Evolutionary conservation across 2,329 filamentous ascomycete genomes (phyloP).

Genomic region (Podosphaera aphanis): DNA sequence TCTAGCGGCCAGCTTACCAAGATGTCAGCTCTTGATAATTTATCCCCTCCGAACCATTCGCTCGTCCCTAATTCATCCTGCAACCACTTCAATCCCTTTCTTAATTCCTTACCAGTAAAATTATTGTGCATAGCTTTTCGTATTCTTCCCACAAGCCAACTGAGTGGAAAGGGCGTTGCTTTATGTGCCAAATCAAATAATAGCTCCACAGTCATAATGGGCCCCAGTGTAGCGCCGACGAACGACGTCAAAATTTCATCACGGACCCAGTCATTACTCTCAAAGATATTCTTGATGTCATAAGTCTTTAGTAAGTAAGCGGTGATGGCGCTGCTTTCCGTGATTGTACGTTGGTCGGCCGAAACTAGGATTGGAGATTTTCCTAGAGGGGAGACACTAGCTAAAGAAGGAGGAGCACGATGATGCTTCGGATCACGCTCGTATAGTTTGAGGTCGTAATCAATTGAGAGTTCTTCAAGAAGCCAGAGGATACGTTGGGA

Average conservation of each 20-base stretch:
- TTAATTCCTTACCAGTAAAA: constrained; percentile 9
- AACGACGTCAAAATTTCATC: constrained; percentile 15
- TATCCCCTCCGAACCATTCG: constrained; percentile 15
- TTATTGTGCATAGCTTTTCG: constrained; percentile 5
- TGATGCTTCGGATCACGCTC: constrained; percentile 29
- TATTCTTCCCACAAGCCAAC: constrained; percentile 6
- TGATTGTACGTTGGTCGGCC: constrained; percentile 11
- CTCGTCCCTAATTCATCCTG: constrained; percentile 10
- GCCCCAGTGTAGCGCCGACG: constrained; percentile 11
- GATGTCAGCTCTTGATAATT: constrained; percentile 16
- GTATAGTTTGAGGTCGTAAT: constrained; percentile 59
- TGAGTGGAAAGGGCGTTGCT: constrained; percentile 11
- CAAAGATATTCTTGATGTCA: constrained; percentile 13
- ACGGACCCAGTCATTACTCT: constrained; percentile 11
- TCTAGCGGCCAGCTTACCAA: constrained; percentile 17
- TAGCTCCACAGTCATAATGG: constrained; percentile 9
- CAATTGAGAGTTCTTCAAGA: constrained; percentile 42
- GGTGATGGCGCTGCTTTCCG: constrained; percentile 15
- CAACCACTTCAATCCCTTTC: constrained; percentile 8
- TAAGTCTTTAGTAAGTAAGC: constrained; percentile 16
- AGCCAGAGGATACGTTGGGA: constrained; percentile 48
- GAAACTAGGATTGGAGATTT: constrained; percentile 50
- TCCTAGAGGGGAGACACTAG: constrained; percentile 53
- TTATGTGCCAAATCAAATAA: constrained; percentile 10
- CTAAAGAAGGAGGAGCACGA: constrained; percentile 47